Evolutionary conservation across 148 eudicot species (phyloP).

Genomic region (Camellia japonica): DNA sequence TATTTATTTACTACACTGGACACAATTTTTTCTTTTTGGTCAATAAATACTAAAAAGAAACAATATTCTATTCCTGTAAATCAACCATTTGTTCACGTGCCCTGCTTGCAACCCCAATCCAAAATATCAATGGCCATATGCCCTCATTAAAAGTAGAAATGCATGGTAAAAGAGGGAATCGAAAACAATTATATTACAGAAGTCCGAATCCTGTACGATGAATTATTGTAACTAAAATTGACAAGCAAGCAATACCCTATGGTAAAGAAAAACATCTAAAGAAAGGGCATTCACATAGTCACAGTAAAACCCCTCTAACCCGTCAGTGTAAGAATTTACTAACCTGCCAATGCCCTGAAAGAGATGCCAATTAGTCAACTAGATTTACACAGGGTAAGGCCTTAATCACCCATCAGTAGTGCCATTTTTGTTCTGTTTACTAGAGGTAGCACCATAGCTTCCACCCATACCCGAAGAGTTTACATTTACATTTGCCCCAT

Average conservation of each 20-base stretch:
- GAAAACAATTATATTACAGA: conserved; percentile 32
- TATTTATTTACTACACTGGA: background rate
- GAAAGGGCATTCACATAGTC: conserved; percentile 35
- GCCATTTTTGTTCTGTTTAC: conserved; percentile 24
- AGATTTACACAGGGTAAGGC: conserved; percentile 29
- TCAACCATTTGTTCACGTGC: background rate
- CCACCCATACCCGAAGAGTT: conserved; percentile 17
- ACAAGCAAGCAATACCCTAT: conserved; percentile 10
- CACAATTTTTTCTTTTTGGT: background rate
- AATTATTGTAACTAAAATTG: conserved; percentile 27
- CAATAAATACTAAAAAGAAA: too few species aligned
- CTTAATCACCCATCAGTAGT: conserved; percentile 15
- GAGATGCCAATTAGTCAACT: conserved; percentile 35
- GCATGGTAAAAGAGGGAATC: background rate
- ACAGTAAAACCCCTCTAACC: conserved; percentile 31
- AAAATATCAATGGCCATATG: background rate
- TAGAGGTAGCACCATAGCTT: conserved; percentile 22
- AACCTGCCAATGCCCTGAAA: conserved; percentile 36
- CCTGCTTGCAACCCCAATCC: background rate
- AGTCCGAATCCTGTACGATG: conserved; percentile 30
- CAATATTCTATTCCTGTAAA: background rate
- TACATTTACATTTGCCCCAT: conserved; percentile 19
- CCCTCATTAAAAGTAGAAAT: background rate
- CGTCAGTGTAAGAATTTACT: conserved; percentile 32
- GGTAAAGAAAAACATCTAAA: conserved; percentile 22